Percentiles rank a stretch among this genome's conserved stretches.
These are phyloP conservation scores for Aspergillus sp. DNA, from an alignment of 2,329 filamentous ascomycete species.

Conservation along the genomic window DNA sequence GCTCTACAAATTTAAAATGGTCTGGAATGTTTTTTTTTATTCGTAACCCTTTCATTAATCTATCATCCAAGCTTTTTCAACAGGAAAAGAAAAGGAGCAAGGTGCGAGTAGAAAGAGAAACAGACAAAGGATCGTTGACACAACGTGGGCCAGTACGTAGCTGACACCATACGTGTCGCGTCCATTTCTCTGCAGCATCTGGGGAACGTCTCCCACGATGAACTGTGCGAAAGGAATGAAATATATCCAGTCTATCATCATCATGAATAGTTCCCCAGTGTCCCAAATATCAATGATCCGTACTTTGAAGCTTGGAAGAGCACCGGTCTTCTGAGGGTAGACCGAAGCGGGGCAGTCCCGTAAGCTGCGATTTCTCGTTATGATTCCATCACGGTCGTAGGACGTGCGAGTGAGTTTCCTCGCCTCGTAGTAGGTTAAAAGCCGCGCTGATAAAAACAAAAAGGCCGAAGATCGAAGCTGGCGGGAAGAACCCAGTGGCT, in stretches of 20 bases:
- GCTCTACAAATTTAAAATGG: slow-evolving; percentile 2
- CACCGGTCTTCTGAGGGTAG: slow-evolving; percentile 15
- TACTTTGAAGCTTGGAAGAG: slow-evolving; percentile 24
- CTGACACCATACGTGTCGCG: slow-evolving; percentile 28
- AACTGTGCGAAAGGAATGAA: slow-evolving; percentile 3
- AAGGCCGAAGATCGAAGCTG: slow-evolving; percentile 19
- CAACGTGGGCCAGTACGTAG: slow-evolving; percentile 26
- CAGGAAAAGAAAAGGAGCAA: slow-evolving; percentile 20
- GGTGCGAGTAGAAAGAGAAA: slow-evolving; percentile 26
- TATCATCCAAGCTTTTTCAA: slow-evolving; percentile 29
- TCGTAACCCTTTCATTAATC: slow-evolving; percentile 35
- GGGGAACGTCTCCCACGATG: slow-evolving; percentile 21
- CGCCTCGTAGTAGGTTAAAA: slow-evolving; percentile 5
- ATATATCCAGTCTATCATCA: slow-evolving; percentile 13
- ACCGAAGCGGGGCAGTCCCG: slow-evolving; percentile 17
- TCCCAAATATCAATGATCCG: slow-evolving; percentile 27
- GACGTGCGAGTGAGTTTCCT: not conserved
- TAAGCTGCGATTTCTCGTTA: slow-evolving; percentile 12
- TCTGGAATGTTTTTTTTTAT: slow-evolving; percentile 24
- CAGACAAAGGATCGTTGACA: slow-evolving; percentile 28
- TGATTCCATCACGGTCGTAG: slow-evolving; percentile 7
- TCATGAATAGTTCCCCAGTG: slow-evolving; percentile 11
- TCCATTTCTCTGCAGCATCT: slow-evolving; percentile 30
- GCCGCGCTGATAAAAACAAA: slow-evolving; percentile 20
- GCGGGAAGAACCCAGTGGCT: slow-evolving; percentile 23